These are phyloP conservation scores for Lentinus brumalis DNA, from an alignment of 768 basidiomycete genomes.

Conservation along the genomic window DNA sequence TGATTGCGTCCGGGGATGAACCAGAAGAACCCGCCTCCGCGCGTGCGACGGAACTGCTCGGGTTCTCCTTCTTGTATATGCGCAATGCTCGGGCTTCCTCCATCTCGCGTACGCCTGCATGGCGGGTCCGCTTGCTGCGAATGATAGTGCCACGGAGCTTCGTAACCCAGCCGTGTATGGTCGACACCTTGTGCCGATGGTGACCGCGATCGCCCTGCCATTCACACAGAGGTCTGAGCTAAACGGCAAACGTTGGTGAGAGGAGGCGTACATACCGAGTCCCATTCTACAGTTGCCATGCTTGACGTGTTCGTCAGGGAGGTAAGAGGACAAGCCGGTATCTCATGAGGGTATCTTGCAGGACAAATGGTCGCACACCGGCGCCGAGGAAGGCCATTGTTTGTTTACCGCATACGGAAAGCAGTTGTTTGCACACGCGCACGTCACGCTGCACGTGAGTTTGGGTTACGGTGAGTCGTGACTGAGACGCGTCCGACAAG, in stretches of 20 bases:
- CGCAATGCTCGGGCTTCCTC: conserved; percentile 45
- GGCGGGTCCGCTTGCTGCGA: conserved; percentile 59
- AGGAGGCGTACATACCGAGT: conserved; percentile 13
- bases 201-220: conserved; percentile 19
- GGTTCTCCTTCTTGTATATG: conserved; percentile 32
- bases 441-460: conserved; percentile 19
- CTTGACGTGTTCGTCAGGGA: neutral
- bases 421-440: conserved; percentile 17
- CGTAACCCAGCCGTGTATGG: conserved; percentile 77
- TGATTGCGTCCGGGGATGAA: conserved; percentile 21
- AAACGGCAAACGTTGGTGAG: neutral
- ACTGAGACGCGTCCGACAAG: neutral
- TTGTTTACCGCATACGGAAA: neutral
- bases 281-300: conserved; percentile 13
- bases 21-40: conserved; percentile 31
- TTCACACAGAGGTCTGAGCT: conserved; percentile 1
- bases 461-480: conserved; percentile 7
- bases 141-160: conserved; percentile 74
- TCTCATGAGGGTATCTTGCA: conserved; percentile 1
- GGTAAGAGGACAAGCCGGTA: neutral
- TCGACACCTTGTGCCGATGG: conserved; percentile 43
- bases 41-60: conserved; percentile 23
- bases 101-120: conserved; percentile 72
- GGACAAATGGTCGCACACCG: too few relatives aligned
- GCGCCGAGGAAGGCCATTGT: neutral